These are phyloP conservation scores for Wickerhamomyces xylosicus DNA, from an alignment of 805 yeast genomes.

Conservation along the genomic window DNA sequence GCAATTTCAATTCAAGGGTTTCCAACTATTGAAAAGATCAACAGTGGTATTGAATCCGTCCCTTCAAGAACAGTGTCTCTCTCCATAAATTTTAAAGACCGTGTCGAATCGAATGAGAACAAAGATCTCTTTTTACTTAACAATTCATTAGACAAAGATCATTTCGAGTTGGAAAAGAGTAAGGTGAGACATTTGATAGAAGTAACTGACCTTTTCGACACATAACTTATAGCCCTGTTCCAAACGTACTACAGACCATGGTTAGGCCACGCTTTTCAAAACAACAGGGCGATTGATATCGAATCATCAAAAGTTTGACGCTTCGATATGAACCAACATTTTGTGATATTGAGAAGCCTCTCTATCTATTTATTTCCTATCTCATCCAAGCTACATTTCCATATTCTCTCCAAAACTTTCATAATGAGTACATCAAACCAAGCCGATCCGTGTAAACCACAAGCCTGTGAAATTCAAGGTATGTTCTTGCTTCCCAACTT, in stretches of 20 bases:
- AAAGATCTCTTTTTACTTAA: neutral
- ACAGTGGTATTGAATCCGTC: neutral
- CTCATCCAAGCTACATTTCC: too few relatives aligned
- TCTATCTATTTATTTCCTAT: too few relatives aligned
- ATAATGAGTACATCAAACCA: too few relatives aligned
- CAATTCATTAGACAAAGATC: neutral
- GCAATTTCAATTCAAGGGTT: too few relatives aligned
- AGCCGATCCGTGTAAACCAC: conserved; percentile 51
- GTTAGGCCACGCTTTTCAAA: too few relatives aligned
- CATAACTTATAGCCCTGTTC: too few relatives aligned
- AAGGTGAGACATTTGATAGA: neutral
- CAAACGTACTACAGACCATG: too few relatives aligned
- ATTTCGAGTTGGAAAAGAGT: conserved; percentile 3
- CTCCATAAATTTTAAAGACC: neutral
- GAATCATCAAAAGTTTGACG: too few relatives aligned
- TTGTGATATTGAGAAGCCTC: too few relatives aligned
- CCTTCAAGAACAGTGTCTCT: neutral
- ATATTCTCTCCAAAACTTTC: too few relatives aligned
- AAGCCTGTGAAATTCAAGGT: conserved; percentile 78
- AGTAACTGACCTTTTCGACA: neutral
- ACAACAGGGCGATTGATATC: too few relatives aligned
- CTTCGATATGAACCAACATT: too few relatives aligned
- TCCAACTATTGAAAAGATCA: neutral
- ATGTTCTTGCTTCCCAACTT: conserved; percentile 14
- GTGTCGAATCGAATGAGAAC: neutral